Evolutionary conservation across 345 rosid species (phyloP).

Genomic region (Abelmoschus esculentus): DNA sequence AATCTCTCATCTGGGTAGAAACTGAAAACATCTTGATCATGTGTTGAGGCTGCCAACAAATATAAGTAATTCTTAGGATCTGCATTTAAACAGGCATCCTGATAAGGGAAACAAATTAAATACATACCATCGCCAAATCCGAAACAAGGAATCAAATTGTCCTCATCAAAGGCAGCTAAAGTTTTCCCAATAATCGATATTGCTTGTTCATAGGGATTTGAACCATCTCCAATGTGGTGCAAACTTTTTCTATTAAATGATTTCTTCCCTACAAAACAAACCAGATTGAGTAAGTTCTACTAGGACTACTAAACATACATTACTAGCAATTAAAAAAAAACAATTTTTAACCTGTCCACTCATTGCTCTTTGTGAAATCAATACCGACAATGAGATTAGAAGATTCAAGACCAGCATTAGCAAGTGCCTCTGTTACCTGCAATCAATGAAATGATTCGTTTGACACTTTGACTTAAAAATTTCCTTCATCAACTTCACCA

Average conservation of each 20-base stretch:
- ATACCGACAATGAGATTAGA: constrained; percentile 97
- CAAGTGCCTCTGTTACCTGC: constrained; percentile 86
- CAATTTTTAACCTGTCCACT: constrained; percentile 75
- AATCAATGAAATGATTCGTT: constrained; percentile 1
- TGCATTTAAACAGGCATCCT: constrained; percentile 1
- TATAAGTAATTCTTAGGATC: constrained; percentile 11
- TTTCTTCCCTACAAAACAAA: constrained; percentile 44
- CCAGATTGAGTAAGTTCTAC: constrained; percentile 9
- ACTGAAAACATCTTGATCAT: constrained; percentile 90
- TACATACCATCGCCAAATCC: constrained; percentile 93
- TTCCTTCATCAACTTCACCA: background rate
- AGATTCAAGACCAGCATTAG: constrained; percentile 82
- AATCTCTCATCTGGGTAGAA: constrained; percentile 52
- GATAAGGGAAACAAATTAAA: background rate
- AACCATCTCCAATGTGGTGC: constrained; percentile 55
- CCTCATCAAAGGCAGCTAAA: constrained; percentile 79
- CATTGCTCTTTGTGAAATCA: constrained; percentile 97
- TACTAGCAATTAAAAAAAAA: constrained; percentile 12
- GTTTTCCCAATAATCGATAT: constrained; percentile 88
- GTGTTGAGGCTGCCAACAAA: constrained; percentile 68
- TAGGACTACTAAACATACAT: constrained; percentile 9
- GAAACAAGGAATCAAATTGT: constrained; percentile 85
- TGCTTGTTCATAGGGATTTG: constrained; percentile 88
- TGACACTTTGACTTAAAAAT: background rate
- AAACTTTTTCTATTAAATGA: constrained; percentile 62